Evolutionary conservation across 164 flowering plant species (phyloP).

Genomic region (Paratinospora sagittata): DNA sequence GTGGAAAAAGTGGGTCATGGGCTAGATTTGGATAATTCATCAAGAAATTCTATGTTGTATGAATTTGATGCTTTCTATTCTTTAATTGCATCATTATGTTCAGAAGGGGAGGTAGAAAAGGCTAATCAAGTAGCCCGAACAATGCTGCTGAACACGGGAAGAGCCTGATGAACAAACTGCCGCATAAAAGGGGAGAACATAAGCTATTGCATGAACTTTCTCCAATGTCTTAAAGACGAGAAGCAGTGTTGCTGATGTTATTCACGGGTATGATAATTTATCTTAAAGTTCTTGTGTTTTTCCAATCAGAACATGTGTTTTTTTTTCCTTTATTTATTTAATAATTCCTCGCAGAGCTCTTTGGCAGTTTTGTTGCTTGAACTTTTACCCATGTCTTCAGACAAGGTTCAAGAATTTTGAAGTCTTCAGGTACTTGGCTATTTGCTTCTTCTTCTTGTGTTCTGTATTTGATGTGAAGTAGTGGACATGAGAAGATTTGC

Average conservation of each 20-base stretch:
- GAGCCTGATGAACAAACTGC: slow-evolving; percentile 4
- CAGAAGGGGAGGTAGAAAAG: slow-evolving; percentile 42
- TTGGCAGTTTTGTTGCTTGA: background rate
- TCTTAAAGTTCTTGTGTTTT: background rate
- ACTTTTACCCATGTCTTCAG: background rate
- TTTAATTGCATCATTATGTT: slow-evolving; percentile 45
- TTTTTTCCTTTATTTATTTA: background rate
- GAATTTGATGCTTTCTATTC: slow-evolving; percentile 49
- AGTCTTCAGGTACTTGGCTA: no score
- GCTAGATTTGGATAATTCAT: slow-evolving; percentile 1
- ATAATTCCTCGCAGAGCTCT: background rate
- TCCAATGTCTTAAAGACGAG: background rate
- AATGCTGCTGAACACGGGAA: slow-evolving; percentile 25
- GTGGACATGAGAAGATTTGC: no score
- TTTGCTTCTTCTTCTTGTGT: no score
- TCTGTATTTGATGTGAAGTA: no score
- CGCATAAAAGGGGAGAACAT: background rate
- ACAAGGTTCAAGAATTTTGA: no score
- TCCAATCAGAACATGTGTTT: background rate
- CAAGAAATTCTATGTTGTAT: slow-evolving; percentile 9
- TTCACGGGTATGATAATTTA: background rate
- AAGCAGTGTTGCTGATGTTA: background rate
- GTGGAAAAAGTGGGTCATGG: slow-evolving; percentile 10
- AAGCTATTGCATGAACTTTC: background rate
- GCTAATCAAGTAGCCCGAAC: slow-evolving; percentile 49